These are phyloP conservation scores for Porphyra umbilicalis DNA, from an alignment of 31 red algal genomes.

Conservation along the genomic window DNA sequence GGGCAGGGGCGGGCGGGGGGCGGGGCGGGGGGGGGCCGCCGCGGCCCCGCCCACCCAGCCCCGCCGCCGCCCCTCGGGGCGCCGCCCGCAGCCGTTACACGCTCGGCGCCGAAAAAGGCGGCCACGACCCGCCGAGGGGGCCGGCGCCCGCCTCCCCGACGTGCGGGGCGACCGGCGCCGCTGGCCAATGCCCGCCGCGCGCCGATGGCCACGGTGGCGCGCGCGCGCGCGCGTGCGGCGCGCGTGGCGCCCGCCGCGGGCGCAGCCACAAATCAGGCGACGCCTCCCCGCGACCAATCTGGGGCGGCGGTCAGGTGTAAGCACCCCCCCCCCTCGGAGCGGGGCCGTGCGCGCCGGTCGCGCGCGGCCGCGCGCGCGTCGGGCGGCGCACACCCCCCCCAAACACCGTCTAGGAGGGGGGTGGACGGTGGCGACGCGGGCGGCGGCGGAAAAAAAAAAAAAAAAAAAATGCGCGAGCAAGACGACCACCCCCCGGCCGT, in stretches of 20 bases:
- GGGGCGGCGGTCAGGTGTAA: background rate
- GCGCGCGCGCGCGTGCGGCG: too few relatives aligned
- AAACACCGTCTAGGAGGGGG: background rate
- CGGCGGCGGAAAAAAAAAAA: background rate
- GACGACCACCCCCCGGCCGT: background rate
- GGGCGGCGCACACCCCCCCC: too few relatives aligned
- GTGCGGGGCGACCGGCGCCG: background rate
- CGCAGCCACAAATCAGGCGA: too few relatives aligned
- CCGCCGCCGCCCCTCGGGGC: background rate
- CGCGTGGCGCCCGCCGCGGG: too few relatives aligned
- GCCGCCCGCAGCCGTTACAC: background rate
- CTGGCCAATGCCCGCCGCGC: background rate
- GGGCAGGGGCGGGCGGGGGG: background rate
- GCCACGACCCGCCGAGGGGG: background rate
- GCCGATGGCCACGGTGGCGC: background rate
- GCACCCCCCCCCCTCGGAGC: background rate
- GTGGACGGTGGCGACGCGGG: background rate
- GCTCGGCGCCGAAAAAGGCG: background rate
- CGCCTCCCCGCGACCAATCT: too few relatives aligned
- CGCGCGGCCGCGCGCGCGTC: background rate
- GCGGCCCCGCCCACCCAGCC: background rate
- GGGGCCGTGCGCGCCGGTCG: background rate
- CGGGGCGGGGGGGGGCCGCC: background rate
- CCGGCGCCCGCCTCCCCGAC: background rate
- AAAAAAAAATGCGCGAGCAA: background rate